A percentile compares a stretch with the other conserved stretches of the same genome.
Conservation (phyloP, 768 basidiomycete genomes). For the Suillus lakei region DNA sequence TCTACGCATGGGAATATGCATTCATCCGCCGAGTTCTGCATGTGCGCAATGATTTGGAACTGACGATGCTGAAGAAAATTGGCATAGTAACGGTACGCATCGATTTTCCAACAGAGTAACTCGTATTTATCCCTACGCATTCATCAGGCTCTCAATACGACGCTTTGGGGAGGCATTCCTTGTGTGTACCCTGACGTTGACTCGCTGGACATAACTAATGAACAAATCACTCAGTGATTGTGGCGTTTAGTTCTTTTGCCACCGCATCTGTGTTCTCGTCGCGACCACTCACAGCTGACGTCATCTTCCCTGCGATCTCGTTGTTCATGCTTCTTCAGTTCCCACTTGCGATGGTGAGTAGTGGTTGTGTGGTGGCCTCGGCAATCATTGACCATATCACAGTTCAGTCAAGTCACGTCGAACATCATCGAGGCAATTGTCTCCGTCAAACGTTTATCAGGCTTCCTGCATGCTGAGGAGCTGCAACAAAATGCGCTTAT, state of each 20-base stretch:
- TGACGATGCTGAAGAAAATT: constrained; percentile 83
- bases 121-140: neutral
- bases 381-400: constrained; percentile 10
- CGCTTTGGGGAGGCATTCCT: constrained; percentile 74
- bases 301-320: constrained; percentile 96
- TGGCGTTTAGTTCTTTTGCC: constrained; percentile 84
- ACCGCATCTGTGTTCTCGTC: constrained; percentile 65
- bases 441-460: constrained; percentile 76
- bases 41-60: constrained; percentile 81
- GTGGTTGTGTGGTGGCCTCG: neutral
- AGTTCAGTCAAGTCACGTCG: constrained; percentile 76
- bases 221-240: constrained; percentile 49
- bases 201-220: neutral
- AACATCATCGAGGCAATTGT: constrained; percentile 88
- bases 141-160: constrained; percentile 58
- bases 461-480: constrained; percentile 79
- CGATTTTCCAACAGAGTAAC: neutral
- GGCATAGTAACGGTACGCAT: constrained; percentile 68
- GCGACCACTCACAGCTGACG: constrained; percentile 80
- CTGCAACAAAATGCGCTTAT: constrained; percentile 80
- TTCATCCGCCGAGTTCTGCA: constrained; percentile 81
- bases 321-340: constrained; percentile 88
- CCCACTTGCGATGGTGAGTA: constrained; percentile 78
- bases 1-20: constrained; percentile 95
- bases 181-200: constrained; percentile 30